Evolutionary conservation across 2,329 filamentous ascomycete species (phyloP).

Genomic region (Ceratocystis eucalypticola): DNA sequence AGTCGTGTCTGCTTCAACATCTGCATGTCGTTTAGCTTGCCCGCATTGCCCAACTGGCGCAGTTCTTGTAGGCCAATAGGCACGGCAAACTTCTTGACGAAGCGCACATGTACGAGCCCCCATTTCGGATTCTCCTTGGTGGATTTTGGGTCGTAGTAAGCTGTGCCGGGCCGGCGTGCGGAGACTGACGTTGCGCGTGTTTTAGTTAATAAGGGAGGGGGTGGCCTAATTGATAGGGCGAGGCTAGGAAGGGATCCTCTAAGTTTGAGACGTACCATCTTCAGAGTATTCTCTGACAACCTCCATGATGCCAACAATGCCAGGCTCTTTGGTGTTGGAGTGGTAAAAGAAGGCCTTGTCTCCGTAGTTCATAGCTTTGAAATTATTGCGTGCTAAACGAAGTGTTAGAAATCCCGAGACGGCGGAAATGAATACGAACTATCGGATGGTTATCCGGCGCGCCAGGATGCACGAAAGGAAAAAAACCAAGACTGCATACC

Average conservation of each 20-base stretch:
- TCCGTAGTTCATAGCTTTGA: constrained; percentile 79
- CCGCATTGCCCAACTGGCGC: constrained; percentile 45
- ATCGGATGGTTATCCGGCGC: too few species aligned
- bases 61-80: constrained; percentile 60
- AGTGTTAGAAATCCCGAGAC: neutral
- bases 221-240: neutral
- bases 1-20: constrained; percentile 69
- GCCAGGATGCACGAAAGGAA: too few species aligned
- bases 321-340: constrained; percentile 80
- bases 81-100: constrained; percentile 65
- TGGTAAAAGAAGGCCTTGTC: constrained; percentile 97
- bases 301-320: constrained; percentile 78
- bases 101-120: constrained; percentile 80
- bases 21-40: constrained; percentile 61
- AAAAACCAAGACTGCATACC: constrained; percentile 24
- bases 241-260: neutral
- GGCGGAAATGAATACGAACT: neutral
- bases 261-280: constrained; percentile 44
- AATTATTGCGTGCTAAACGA: constrained; percentile 61
- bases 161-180: constrained; percentile 29
- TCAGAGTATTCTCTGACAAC: constrained; percentile 72
- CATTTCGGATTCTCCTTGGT: constrained; percentile 46
- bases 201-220: constrained; percentile 2
- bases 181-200: constrained; percentile 23
- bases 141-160: constrained; percentile 75